A percentile compares a stretch with the other conserved stretches of the same genome.
These are phyloP conservation scores for Pyronema omphalodes DNA, from an alignment of 495 filamentous ascomycete species.

Conservation along the genomic window DNA sequence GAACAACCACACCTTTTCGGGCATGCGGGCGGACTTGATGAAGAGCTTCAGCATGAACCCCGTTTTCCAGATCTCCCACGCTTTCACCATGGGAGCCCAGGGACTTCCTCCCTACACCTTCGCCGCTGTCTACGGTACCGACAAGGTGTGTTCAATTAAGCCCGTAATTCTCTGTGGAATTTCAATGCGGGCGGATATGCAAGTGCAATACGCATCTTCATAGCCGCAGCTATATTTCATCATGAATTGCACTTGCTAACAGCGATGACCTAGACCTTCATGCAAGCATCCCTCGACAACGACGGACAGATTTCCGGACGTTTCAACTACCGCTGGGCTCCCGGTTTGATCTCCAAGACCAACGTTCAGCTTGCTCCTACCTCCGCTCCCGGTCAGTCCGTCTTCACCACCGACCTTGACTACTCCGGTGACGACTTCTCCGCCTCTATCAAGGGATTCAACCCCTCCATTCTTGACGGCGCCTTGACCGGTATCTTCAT, in stretches of 20 bases:
- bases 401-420: constrained; percentile 82
- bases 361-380: constrained; percentile 56
- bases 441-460: constrained; percentile 73
- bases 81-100: constrained; percentile 79
- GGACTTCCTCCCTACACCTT: constrained; percentile 84
- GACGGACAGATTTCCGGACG: constrained; percentile 63
- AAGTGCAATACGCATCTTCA: no score
- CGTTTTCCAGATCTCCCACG: constrained; percentile 92
- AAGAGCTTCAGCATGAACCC: constrained; percentile 86
- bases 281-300: constrained; percentile 89
- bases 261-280: constrained; percentile 47
- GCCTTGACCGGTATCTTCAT: constrained; percentile 88
- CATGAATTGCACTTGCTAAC: constrained; percentile 1
- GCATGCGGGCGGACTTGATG: constrained; percentile 82
- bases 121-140: constrained; percentile 77
- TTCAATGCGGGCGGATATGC: no score
- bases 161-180: neutral
- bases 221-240: neutral
- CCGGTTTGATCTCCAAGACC: constrained; percentile 60
- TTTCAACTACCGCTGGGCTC: constrained; percentile 76
- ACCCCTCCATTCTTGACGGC: constrained; percentile 82
- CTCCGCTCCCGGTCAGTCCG: constrained; percentile 44
- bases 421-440: constrained; percentile 86
- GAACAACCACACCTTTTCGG: constrained; percentile 86
- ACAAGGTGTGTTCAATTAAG: constrained; percentile 45